Percentiles rank a stretch among this genome's conserved stretches.
These are phyloP conservation scores for Populus euphratica DNA, from an alignment of 345 rosid species.

Conservation along the genomic window DNA sequence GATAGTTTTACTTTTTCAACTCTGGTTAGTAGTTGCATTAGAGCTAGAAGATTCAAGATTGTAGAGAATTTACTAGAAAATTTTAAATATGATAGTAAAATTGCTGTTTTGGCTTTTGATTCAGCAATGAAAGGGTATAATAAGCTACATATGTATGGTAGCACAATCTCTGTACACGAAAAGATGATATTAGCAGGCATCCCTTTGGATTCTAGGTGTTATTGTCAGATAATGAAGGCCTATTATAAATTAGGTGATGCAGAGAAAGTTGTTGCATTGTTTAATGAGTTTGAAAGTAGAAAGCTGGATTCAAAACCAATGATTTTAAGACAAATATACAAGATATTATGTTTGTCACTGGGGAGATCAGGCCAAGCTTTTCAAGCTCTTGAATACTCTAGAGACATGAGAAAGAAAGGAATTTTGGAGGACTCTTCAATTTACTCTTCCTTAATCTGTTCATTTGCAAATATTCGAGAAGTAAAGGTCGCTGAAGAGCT, in stretches of 20 bases:
- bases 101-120: constrained; percentile 46
- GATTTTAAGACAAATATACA: constrained; percentile 32
- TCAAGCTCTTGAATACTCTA: constrained; percentile 59
- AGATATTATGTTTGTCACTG: constrained; percentile 48
- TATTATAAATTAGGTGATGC: constrained; percentile 43
- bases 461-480: constrained; percentile 44
- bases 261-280: constrained; percentile 49
- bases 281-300: constrained; percentile 50
- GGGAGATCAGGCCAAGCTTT: constrained; percentile 56
- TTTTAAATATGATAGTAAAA: constrained; percentile 35
- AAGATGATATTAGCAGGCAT: constrained; percentile 44
- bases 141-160: constrained; percentile 73
- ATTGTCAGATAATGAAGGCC: constrained; percentile 68
- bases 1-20: constrained; percentile 51
- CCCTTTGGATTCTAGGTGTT: constrained; percentile 48
- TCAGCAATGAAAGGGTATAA: constrained; percentile 78
- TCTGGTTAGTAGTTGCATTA: constrained; percentile 49
- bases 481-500: constrained; percentile 46
- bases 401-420: constrained; percentile 54
- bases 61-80: constrained; percentile 45
- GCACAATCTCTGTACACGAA: constrained; percentile 47
- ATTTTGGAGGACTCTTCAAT: constrained; percentile 39
- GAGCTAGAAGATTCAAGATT: constrained; percentile 51
- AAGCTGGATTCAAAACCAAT: constrained; percentile 31
- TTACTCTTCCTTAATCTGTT: constrained; percentile 52